Base-by-base conservation (phyloP, 768 basidiomycete species). In the Coprinellus aureogranulatus region DNA sequence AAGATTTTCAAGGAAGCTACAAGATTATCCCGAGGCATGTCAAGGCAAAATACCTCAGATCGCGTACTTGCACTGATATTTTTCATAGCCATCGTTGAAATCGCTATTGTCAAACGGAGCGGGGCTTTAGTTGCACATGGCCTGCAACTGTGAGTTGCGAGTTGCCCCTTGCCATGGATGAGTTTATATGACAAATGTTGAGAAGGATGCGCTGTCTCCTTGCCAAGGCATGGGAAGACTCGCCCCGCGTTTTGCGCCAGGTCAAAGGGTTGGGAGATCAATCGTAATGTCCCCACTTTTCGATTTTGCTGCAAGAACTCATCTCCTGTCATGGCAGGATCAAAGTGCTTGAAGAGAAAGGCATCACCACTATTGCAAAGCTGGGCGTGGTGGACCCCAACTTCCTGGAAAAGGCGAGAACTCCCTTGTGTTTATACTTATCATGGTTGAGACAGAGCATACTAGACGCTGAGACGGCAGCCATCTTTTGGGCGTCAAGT, bases 201-300 rank as follows among this genome's bases (percentile, higher is more conserved):
- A n/a, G n/a, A 47, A 92, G 93, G 27, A 70, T 88, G 25, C 87
- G 95, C 11, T 89, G 87, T 62, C 66, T 98, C 37, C 81, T 77
- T 53, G 92, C 91, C 3, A 93, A 88, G 64, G 88, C 92, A 42
- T 98, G 96, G 96, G 95, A 98, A 64, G 89, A 94, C 64, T 77
- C 90, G 20, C 86, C 93, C 4, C 75, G 87, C 14, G 88, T 96
- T 6, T 80, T 98, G 54, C 81, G 89, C 14, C 96, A 98, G 68
- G 80, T 98, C 50, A 86, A 90, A 31, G 84, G 87, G n/a, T 87
- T 98, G 41, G 96, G 95, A 30, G 92, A 94, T 66, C 93, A 92
- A 82, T 92, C 90, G 91, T 92, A 68, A 88, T 71, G 40, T 14
- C 16, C 41, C 31, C 40, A 26, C 16, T 26, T 23, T 28, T 18